Base-by-base conservation (phyloP, 805 yeast genomes). In the Starmerella sp. region DNA sequence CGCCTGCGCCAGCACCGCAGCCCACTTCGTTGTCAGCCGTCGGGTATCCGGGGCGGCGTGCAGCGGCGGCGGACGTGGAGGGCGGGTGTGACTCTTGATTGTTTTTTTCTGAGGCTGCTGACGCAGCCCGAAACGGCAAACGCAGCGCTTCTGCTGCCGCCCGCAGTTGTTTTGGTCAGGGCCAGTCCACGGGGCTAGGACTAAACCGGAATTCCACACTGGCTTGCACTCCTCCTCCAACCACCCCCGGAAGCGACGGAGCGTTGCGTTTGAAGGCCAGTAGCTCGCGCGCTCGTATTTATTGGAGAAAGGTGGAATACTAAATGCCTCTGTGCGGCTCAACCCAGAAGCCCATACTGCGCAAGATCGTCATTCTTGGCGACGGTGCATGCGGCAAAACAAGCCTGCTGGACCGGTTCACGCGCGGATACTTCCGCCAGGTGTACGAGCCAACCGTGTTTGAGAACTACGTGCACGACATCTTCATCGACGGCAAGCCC, bases 311-410 rank as follows among this genome's bases (percentile, higher is more conserved):
- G 39, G 31, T 34, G 32, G 41, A 32, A 48, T 5, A 22, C 6
- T 15, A 29, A 42, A 72, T 71, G 75, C 69, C 71, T 35, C 59
- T 71, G 57, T 71, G 73, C 57, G 74, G 74, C 51, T 65, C 69
- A 28, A 58, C 71, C 17, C 63, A 67, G 29, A 59, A 41, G 58
- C 60, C 63, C 74, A 87, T 88, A 59, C 89, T 87, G 71, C 84
- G 96, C 63, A 90, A 90, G 69, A 88, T 90, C 53, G 97, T 90
- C 64, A 90, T 90, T 58, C 75, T 91, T 31, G 97, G 97, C 51
- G 97, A 91, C 72, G 97, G 97, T 80, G 97, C 97, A 28, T 91
- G 97, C 74, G 98, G 98, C 71, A 91, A 91, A 69, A 91, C 98
- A 2, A 90, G 97, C 10, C 75, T 93, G 53, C 75, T 91, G 66